phyloP scores from a whole-genome alignment of 176 grass and related monocot genomes.

The Oryza meridionalis region DNA sequence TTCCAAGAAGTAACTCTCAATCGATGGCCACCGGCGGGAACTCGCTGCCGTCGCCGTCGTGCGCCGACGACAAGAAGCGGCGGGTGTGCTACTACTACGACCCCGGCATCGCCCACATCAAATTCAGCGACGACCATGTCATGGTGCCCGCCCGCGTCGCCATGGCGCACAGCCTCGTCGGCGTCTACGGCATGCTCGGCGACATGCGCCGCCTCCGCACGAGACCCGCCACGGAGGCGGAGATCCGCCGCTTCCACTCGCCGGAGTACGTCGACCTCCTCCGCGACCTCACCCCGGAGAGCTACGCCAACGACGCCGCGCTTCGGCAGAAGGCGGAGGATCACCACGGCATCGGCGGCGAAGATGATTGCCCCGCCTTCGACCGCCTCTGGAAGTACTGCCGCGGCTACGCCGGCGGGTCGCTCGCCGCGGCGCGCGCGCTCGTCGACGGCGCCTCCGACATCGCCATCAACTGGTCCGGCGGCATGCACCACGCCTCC shows the following conservation, averaged over 20 bases:
- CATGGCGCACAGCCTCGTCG: slow-evolving; percentile 65
- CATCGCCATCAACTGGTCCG: slow-evolving; percentile 70
- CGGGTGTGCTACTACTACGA: slow-evolving; percentile 87
- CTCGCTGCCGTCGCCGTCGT: slow-evolving; percentile 51
- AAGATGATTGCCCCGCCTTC: slow-evolving; percentile 45
- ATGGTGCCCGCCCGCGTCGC: slow-evolving; percentile 73
- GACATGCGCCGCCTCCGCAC: slow-evolving; percentile 40
- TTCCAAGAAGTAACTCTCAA: no score
- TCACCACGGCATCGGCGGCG: slow-evolving; percentile 33
- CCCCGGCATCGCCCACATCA: slow-evolving; percentile 47
- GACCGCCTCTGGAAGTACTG: slow-evolving; percentile 62
- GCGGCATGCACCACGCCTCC: slow-evolving; percentile 71
- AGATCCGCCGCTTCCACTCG: slow-evolving; percentile 59
- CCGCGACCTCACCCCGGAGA: slow-evolving; percentile 41
- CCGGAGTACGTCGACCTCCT: slow-evolving; percentile 53
- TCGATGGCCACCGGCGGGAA: slow-evolving; percentile 34
- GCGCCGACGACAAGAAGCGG: slow-evolving; percentile 43
- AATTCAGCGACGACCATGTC: slow-evolving; percentile 56
- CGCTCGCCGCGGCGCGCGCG: slow-evolving; percentile 50
- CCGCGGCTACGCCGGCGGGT: slow-evolving; percentile 54
- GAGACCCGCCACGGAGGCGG: slow-evolving; percentile 35
- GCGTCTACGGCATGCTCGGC: slow-evolving; percentile 47
- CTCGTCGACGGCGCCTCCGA: slow-evolving; percentile 47
- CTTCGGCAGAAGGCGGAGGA: neutral
- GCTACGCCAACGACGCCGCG: neutral